Evolutionary conservation across 345 rosid genomes (phyloP).

Genomic region (Moricandia moricandioides): DNA sequence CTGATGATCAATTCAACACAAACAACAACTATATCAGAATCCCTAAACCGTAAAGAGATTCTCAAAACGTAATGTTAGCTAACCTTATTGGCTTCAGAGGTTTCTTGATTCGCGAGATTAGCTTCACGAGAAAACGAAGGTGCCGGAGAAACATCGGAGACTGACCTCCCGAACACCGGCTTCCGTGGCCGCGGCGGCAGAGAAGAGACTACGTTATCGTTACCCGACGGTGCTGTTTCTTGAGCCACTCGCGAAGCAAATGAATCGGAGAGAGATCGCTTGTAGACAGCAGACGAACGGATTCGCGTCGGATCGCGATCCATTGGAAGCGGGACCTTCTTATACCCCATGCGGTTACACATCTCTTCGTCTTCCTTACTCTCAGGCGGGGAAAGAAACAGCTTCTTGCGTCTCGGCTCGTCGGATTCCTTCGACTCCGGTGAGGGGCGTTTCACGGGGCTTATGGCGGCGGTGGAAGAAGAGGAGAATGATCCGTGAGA

Average conservation of each 20-base stretch:
- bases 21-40: background rate
- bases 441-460: constrained; percentile 37
- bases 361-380: constrained; percentile 27
- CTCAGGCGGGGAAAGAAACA: constrained; percentile 23
- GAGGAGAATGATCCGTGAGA: constrained; percentile 37
- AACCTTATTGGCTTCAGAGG: constrained; percentile 34
- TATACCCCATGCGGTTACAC: constrained; percentile 27
- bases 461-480: constrained; percentile 18
- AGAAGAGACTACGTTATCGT: constrained; percentile 3
- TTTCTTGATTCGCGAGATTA: constrained; percentile 5
- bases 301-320: constrained; percentile 19
- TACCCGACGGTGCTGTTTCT: constrained; percentile 24
- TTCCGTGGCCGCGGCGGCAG: constrained; percentile 35
- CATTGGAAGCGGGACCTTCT: constrained; percentile 29
- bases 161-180: constrained; percentile 32
- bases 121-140: constrained; percentile 18
- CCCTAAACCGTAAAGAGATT: background rate
- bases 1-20: background rate
- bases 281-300: constrained; percentile 28
- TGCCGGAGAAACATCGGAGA: constrained; percentile 32
- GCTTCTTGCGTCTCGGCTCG: constrained; percentile 36
- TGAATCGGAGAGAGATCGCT: constrained; percentile 36
- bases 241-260: constrained; percentile 18
- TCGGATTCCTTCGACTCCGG: constrained; percentile 32
- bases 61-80: background rate